Evolutionary conservation across 495 filamentous ascomycete genomes (phyloP), one percentile per base, ranked within the genome.

Genomic region (Letharia lupina): DNA sequence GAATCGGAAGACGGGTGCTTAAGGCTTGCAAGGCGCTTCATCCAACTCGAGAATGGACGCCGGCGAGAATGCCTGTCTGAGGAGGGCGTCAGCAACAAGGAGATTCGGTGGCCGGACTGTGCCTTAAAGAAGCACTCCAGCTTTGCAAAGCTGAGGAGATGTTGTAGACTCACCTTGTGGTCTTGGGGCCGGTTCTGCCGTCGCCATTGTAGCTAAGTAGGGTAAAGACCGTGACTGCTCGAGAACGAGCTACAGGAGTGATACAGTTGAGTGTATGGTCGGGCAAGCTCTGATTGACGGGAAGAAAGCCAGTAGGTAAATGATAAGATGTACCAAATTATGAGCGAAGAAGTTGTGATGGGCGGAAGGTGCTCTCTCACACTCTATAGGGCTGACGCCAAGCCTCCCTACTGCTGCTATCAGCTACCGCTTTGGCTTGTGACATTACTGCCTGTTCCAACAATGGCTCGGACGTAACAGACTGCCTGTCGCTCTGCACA

Each of bases 21-120:
- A 68, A 96, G 83, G 73, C 86, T 94, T 41, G 91, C 87, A 39
- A 98, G 84, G 67, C 93, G 91, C 81, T 93, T 96, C 86, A 98
- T 90, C 88, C 93, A 92, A 54, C 84, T 88, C 33, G 93, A 86
- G 75, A 98, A 97, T 8, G 93, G 93, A 60, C 88, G 87, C 61
- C 91, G 88, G 63, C 91, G 89, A 65, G 80, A 81, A 77, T 86
- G 84, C 65, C 85, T 81, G 74, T 87, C 86, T 87, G 69, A 67
- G 52, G 61, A 67, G 67, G 65, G 62, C 74, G 72, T 73, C 8
- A 73, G 64, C 58, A 62, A 48, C 37, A 56, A 28, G 12, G 52
- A 48, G 31, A 3, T 16, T 52, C 15, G 50, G 20, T 10, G 13
- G 1, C 33, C 16, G 42, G 33, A 28, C 10, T 10, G 10, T 23